phyloP scores from a whole-genome alignment of 2,329 filamentous ascomycete genomes.

The Aureobasidium sp. region DNA sequence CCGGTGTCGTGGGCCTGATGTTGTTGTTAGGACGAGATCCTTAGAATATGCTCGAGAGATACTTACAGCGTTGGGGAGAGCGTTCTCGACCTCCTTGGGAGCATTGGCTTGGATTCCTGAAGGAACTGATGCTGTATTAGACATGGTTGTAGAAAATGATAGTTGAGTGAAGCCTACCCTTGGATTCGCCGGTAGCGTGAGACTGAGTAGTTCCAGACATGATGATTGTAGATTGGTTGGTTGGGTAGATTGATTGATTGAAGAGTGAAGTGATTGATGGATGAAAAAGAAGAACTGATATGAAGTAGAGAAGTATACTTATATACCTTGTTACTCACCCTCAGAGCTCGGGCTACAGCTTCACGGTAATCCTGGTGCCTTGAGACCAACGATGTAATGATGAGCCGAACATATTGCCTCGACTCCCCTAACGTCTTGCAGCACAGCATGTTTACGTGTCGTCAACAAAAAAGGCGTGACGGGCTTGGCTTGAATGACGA shows the following conservation, averaged over 20 bases:
- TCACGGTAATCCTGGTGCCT: background rate
- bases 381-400: slow-evolving; percentile 14
- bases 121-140: slow-evolving; percentile 2
- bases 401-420: background rate
- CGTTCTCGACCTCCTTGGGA: slow-evolving; percentile 12
- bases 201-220: slow-evolving; percentile 21
- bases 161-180: background rate
- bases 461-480: background rate
- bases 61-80: background rate
- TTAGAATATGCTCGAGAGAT: too few relatives aligned
- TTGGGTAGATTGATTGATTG: background rate
- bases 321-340: slow-evolving; percentile 11
- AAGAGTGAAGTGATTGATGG: background rate
- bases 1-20: slow-evolving; percentile 6
- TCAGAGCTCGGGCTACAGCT: background rate
- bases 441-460: background rate
- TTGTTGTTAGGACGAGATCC: background rate
- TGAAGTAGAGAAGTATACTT: background rate
- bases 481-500: slow-evolving; percentile 9
- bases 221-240: slow-evolving; percentile 5
- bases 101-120: slow-evolving; percentile 1
- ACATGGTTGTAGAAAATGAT: too few relatives aligned
- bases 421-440: background rate
- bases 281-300: background rate
- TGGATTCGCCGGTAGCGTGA: slow-evolving; percentile 18